A percentile compares a stretch with the other conserved stretches of the same genome.
These are phyloP conservation scores for Russula abietina DNA, from an alignment of 768 basidiomycete genomes.

Conservation along the genomic window DNA sequence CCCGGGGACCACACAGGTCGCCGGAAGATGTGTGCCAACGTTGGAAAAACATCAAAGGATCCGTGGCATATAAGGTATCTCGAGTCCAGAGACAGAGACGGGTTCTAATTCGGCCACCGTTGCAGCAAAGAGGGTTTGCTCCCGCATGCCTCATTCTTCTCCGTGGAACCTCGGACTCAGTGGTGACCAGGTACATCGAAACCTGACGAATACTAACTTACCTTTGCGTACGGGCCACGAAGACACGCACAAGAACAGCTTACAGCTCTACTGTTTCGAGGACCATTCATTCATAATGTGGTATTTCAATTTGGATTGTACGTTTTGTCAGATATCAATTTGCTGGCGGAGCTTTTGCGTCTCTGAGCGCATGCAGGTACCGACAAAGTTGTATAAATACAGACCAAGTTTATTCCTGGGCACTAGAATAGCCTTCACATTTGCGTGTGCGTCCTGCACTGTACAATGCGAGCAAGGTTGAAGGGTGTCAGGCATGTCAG, in stretches of 20 bases:
- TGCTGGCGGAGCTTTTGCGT: no score
- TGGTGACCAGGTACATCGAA: background rate
- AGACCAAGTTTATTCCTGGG: no score
- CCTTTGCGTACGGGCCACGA: background rate
- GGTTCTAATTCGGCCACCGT: background rate
- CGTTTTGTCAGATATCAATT: no score
- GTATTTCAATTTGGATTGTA: background rate
- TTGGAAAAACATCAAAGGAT: background rate
- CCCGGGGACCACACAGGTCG: background rate
- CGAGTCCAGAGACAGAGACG: background rate
- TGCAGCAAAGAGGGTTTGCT: background rate
- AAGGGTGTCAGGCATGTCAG: background rate
- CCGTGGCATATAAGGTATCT: background rate
- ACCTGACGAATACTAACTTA: background rate
- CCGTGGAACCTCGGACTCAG: no score
- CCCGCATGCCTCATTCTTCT: background rate
- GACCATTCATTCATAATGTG: background rate
- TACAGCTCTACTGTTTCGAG: background rate
- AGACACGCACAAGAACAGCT: background rate
- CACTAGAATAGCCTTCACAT: no score
- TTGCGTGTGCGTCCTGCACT: no score
- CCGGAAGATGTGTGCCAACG: background rate
- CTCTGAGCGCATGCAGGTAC: no score
- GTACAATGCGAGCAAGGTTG: background rate
- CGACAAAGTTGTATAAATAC: no score